A percentile compares a stretch with the other conserved stretches of the same genome.
These are phyloP conservation scores for Aspergillus cejpii DNA, from an alignment of 2,329 filamentous ascomycete species.

Conservation along the genomic window DNA sequence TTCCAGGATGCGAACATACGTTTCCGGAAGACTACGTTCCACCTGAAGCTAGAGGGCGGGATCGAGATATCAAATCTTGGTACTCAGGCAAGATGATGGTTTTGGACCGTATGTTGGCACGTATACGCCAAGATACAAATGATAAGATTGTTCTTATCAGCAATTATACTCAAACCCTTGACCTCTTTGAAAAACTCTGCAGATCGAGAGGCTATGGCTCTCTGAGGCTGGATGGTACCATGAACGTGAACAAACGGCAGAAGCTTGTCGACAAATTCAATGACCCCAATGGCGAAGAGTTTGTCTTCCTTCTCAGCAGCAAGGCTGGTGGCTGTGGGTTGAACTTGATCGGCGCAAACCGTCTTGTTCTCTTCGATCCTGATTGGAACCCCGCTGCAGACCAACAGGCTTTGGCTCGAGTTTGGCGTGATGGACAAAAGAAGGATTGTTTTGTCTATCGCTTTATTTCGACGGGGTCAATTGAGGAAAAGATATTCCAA, in stretches of 20 bases:
- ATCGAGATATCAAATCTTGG: conserved; percentile 88
- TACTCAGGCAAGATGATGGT: conserved; percentile 99
- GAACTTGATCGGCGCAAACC: conserved; percentile 89
- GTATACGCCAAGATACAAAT: conserved; percentile 91
- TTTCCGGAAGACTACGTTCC: conserved; percentile 84
- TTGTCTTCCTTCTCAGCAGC: conserved; percentile 90
- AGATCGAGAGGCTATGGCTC: conserved; percentile 76
- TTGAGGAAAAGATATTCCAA: conserved; percentile 99
- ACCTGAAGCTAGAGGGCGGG: conserved; percentile 78
- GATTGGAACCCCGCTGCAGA: conserved; percentile 98
- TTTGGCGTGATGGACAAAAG: conserved; percentile 98
- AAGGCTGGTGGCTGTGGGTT: conserved; percentile 96
- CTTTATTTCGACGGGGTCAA: conserved; percentile 97
- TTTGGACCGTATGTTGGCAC: conserved; percentile 92
- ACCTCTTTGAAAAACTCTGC: conserved; percentile 88
- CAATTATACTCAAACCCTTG: conserved; percentile 94
- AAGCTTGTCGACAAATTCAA: conserved; percentile 98
- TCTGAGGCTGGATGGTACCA: conserved; percentile 87
- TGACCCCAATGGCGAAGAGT: conserved; percentile 79
- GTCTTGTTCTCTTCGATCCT: conserved; percentile 90
- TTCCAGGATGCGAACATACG: conserved; percentile 75
- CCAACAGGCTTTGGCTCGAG: conserved; percentile 91
- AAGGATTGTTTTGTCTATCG: conserved; percentile 99
- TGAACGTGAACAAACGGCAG: conserved; percentile 95
- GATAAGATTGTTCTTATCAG: conserved; percentile 99